A percentile compares a stretch with the other conserved stretches of the same genome.
These are phyloP conservation scores for Fusarium tupiense DNA, from an alignment of 2,329 filamentous ascomycete species.

Conservation along the genomic window DNA sequence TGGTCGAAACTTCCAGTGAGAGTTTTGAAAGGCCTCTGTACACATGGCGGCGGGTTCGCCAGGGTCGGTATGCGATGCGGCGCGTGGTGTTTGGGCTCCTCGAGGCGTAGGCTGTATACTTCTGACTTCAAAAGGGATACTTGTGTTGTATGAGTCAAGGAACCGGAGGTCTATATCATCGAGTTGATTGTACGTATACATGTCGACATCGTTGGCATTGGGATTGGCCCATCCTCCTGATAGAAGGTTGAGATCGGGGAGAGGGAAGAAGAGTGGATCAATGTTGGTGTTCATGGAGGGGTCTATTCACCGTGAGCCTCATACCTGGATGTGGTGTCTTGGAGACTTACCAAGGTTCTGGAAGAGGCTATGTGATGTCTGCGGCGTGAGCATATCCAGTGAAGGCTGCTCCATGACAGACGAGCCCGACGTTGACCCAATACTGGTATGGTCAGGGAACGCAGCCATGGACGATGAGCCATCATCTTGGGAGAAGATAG, in stretches of 20 bases:
- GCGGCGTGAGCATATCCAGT: conserved; percentile 16
- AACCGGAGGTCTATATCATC: conserved; percentile 47
- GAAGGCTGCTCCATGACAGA: conserved; percentile 11
- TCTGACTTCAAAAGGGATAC: conserved; percentile 43
- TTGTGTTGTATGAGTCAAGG: conserved; percentile 46
- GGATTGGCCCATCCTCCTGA: conserved; percentile 19
- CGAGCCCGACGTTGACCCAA: neutral
- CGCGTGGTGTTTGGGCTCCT: conserved; percentile 20
- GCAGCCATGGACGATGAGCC: neutral
- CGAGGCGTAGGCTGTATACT: conserved; percentile 12
- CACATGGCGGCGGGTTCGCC: conserved; percentile 31
- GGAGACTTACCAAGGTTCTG: conserved; percentile 14
- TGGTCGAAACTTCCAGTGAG: conserved; percentile 46
- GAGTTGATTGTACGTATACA: conserved; percentile 38
- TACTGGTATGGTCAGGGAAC: neutral
- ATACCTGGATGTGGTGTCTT: fast-evolving
- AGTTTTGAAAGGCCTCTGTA: conserved; percentile 40
- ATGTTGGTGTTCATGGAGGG: neutral
- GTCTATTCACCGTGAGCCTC: conserved; percentile 1
- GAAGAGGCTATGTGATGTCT: conserved; percentile 16
- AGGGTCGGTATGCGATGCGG: conserved; percentile 6
- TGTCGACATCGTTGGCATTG: neutral
- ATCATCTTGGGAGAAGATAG: conserved; percentile 6
- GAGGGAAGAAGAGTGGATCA: conserved; percentile 19
- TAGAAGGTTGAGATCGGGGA: conserved; percentile 35